phyloP scores from a whole-genome alignment of 2,329 filamentous ascomycete genomes.

The Ustilaginoidea virens region DNA sequence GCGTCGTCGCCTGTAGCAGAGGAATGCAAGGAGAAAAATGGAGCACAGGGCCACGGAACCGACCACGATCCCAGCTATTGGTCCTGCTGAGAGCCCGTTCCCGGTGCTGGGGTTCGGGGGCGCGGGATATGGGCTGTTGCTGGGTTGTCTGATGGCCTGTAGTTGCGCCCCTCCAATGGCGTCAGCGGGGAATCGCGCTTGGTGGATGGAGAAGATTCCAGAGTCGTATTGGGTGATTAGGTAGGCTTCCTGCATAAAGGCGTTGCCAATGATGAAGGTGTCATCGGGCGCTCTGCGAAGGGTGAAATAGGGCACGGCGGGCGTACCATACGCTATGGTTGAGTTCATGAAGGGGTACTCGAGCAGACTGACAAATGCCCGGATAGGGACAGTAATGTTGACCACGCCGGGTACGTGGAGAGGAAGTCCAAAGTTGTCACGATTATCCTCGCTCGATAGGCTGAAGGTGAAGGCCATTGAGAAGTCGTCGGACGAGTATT shows the following conservation, averaged over 20 bases:
- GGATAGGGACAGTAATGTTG: conserved; percentile 38
- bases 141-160: conserved; percentile 24
- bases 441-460: conserved; percentile 39
- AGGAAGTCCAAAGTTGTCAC: conserved; percentile 33
- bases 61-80: conserved; percentile 31
- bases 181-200: conserved; percentile 35
- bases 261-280: conserved; percentile 45
- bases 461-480: conserved; percentile 39
- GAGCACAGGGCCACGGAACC: conserved; percentile 21
- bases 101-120: conserved; percentile 11
- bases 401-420: conserved; percentile 33
- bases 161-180: conserved; percentile 24
- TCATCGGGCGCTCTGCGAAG: conserved; percentile 39
- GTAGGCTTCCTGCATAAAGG: conserved; percentile 56
- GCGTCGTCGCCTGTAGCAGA: conserved; percentile 19
- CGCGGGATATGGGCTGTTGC: conserved; percentile 30
- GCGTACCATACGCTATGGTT: conserved; percentile 26
- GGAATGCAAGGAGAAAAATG: conserved; percentile 14
- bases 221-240: conserved; percentile 41
- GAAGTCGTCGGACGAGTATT: conserved; percentile 26
- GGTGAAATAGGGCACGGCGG: conserved; percentile 47
- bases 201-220: conserved; percentile 36
- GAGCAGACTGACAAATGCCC: conserved; percentile 33
- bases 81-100: conserved; percentile 20
- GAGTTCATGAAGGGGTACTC: conserved; percentile 31